A percentile compares a stretch with the other conserved stretches of the same genome.
These are phyloP conservation scores for Incumbomyces delicatus DNA, from an alignment of 2,329 filamentous ascomycete species.

Conservation along the genomic window DNA sequence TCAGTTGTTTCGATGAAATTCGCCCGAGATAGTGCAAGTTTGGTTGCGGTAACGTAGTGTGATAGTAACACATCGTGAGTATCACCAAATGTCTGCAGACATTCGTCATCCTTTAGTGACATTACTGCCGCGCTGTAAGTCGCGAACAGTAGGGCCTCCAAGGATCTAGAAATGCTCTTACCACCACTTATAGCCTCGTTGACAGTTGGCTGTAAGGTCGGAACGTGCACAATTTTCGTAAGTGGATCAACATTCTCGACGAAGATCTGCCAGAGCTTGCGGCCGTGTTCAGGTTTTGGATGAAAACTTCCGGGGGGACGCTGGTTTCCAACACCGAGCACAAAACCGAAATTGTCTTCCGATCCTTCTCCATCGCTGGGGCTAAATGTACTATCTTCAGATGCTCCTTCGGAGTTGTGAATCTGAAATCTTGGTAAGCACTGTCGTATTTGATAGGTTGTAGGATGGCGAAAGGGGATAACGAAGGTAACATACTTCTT, in stretches of 20 bases:
- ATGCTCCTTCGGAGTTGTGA: slow-evolving; percentile 16
- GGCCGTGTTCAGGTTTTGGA: slow-evolving; percentile 18
- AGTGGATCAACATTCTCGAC: slow-evolving; percentile 21
- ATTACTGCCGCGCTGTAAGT: slow-evolving; percentile 26
- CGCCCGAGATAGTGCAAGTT: slow-evolving; percentile 16
- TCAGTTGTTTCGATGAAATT: slow-evolving; percentile 28
- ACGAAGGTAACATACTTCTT: slow-evolving; percentile 17
- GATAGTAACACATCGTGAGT: slow-evolving; percentile 19
- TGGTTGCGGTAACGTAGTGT: slow-evolving; percentile 18
- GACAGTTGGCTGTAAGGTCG: slow-evolving; percentile 22
- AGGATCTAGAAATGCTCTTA: slow-evolving; percentile 13
- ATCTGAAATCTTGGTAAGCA: slow-evolving; percentile 18
- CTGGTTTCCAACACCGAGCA: slow-evolving; percentile 14
- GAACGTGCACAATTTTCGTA: slow-evolving; percentile 21
- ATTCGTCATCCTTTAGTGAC: slow-evolving; percentile 24
- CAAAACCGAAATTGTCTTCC: slow-evolving; percentile 22
- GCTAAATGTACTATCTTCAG: slow-evolving; percentile 13
- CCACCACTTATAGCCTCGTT: slow-evolving; percentile 19
- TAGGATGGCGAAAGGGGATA: background rate
- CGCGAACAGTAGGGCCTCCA: slow-evolving; percentile 26
- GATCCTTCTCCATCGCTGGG: slow-evolving; percentile 17
- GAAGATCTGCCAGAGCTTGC: slow-evolving; percentile 21
- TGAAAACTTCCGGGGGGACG: slow-evolving; percentile 5
- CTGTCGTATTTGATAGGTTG: background rate
- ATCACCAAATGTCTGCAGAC: slow-evolving; percentile 16